Percentiles rank a stretch among this genome's conserved stretches.
Evolutionary conservation across 2,329 filamentous ascomycete genomes (phyloP).

Genomic region (Pseudocercospora fijiensis): DNA sequence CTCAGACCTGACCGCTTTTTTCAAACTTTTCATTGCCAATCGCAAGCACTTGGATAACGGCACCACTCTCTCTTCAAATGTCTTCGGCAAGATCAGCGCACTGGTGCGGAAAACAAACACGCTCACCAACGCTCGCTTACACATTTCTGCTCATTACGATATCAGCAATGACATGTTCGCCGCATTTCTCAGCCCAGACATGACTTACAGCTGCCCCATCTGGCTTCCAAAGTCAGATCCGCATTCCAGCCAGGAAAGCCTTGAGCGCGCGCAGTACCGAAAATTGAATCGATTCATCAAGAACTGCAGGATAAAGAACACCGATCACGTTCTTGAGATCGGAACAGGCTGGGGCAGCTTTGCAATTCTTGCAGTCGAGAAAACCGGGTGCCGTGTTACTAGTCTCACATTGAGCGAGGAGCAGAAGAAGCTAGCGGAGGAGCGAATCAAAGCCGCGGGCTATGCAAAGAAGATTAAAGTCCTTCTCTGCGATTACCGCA

Average conservation of each 20-base stretch:
- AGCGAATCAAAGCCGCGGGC: conserved; percentile 62
- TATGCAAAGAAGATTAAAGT: conserved; percentile 63
- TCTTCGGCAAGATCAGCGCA: conserved; percentile 59
- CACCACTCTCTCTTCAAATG: conserved; percentile 59
- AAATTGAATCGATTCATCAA: conserved; percentile 67
- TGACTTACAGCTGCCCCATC: conserved; percentile 73
- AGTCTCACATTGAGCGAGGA: conserved; percentile 67
- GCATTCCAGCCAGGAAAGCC: conserved; percentile 51
- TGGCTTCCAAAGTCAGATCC: conserved; percentile 54
- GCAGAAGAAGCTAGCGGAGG: conserved; percentile 67
- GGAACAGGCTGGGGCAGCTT: conserved; percentile 75
- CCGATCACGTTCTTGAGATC: conserved; percentile 71
- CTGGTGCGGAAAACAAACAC: conserved; percentile 51
- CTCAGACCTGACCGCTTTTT: conserved; percentile 65
- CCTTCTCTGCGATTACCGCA: conserved; percentile 67
- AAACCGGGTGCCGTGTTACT: conserved; percentile 67
- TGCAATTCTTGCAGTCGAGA: conserved; percentile 66
- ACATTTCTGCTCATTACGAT: conserved; percentile 72
- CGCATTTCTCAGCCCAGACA: conserved; percentile 70
- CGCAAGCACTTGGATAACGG: conserved; percentile 60
- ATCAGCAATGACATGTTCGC: conserved; percentile 76
- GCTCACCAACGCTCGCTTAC: conserved; percentile 57
- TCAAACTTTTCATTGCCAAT: conserved; percentile 67
- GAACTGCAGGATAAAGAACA: conserved; percentile 61
- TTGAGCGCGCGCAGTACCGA: conserved; percentile 65